Base-by-base conservation (phyloP, 129 eudicot genomes). In the Scalesia atractyloides region DNA sequence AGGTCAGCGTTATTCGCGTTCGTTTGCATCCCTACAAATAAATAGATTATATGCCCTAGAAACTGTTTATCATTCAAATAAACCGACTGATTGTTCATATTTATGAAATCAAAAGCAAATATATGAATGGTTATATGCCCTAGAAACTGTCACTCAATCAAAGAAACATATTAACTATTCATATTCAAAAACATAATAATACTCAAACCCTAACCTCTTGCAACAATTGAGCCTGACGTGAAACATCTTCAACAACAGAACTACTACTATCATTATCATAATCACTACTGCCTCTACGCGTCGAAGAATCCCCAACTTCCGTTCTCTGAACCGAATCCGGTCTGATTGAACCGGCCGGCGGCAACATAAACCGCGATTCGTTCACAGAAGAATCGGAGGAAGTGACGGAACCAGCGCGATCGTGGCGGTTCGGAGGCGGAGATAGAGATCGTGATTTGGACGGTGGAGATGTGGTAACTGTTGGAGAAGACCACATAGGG, bases 401-500 rank as follows among this genome's bases (percentile, higher is more conserved):
- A 46, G 66, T 68, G 20, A 70, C 49, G 68, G 91, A 74, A 30
- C 67, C 43, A 39, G 53, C 16, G 62, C 22, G 79, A 70, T 72
- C 70, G 66, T 61, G 73, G 47, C 44, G 20, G 34, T 59, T 64
- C 8, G 73, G 33, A n/a, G 73, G 34, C n/a, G 77, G 77, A 16
- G 82, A 68, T 10, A 68, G 68, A 26, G 80, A 33, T 80, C 49
- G 75, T 44, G 80, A 68, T 67, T 66, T 79, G 1, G 41, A 30
- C 37, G 56, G 71, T 7, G 88, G 82, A 49, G 76, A 62, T 70
- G 74, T n/a, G 73, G 56, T 2, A 6, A 33, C 7, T 33, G 78
- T 73, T 10, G 94, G 76, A 22, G 96, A 36, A 43, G 98, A 87
- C 98, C 95, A 89, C 52, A 93, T 86, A 19, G 98, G 88, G 82